phyloP scores from a whole-genome alignment of 768 basidiomycete genomes.

The Roridomyces roridus region DNA sequence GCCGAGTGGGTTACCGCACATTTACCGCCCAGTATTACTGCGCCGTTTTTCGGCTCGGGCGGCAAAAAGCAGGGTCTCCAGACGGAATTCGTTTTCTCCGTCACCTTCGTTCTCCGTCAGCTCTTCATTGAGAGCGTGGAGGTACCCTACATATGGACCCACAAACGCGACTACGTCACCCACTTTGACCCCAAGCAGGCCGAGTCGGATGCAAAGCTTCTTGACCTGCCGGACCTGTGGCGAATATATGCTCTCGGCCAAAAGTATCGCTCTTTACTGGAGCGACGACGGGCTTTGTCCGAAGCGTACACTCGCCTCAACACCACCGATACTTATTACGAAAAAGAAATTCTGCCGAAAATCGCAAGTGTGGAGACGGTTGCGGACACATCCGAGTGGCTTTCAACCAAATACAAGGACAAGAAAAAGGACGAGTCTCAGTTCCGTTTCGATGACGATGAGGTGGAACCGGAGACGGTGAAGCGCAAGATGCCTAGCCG shows the following conservation, averaged over 20 bases:
- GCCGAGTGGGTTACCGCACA: conserved; percentile 89
- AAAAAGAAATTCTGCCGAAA: conserved; percentile 66
- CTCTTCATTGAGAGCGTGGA: conserved; percentile 90
- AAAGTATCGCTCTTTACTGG: conserved; percentile 86
- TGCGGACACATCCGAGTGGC: conserved; percentile 91
- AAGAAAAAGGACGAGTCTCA: conserved; percentile 67
- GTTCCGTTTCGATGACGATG: conserved; percentile 75
- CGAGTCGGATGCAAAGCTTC: conserved; percentile 68
- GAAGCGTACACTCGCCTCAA: conserved; percentile 73
- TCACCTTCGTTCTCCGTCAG: conserved; percentile 78
- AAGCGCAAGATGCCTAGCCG: conserved; percentile 86
- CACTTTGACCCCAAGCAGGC: conserved; percentile 76
- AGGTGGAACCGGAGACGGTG: conserved; percentile 57
- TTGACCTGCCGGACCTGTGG: conserved; percentile 87
- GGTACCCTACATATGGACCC: conserved; percentile 94
- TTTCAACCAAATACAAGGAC: conserved; percentile 83
- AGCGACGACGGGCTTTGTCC: conserved; percentile 69
- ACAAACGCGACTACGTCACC: conserved; percentile 90
- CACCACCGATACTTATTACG: conserved; percentile 77
- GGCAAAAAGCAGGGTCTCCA: conserved; percentile 68
- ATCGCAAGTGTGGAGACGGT: conserved; percentile 88
- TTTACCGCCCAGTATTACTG: conserved; percentile 71
- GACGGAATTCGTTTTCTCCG: conserved; percentile 75
- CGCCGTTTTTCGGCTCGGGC: conserved; percentile 72
- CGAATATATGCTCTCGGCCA: conserved; percentile 87